Base-by-base conservation (phyloP, 179 eudicot genomes). In the Spinacia oleracea region DNA sequence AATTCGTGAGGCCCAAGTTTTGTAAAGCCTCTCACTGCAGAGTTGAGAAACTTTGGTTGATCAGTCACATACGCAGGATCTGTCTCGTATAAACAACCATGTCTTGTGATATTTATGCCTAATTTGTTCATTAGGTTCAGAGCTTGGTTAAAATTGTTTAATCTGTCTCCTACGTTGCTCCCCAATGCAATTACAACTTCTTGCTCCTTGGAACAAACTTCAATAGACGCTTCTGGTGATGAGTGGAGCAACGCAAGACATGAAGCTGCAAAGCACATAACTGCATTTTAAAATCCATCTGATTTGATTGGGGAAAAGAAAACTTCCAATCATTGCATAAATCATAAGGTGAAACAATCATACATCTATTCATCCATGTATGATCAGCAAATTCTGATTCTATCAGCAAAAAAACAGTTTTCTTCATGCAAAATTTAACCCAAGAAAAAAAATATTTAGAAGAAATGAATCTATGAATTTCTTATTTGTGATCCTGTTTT, bases 181-280 rank as follows among this genome's bases (percentile, higher is more conserved):
- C 98, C 97, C 21, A 93, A 76, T 46, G 97, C 98, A 72, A 95
- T 88, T 32, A 88, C 84, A 11, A 95, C 97, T 84, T 93, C 98
- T 48, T 89, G 92, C 82, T 93, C 97, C 56, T 83, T 86, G 9
- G 90, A 82, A 79, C 81, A 82, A 77, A 88, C 92, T 80, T 94
- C 94, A 51, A 90, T 73, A 8, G 85, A 62, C 31, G 79, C 51
- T 72, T 88, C 88, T 23, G 88, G 79, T 25, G 82, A 84, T 15
- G 85, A 90, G 76, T 88, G 93, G 68, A 87, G 77, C 55, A 86
- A 84, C 34, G 87, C 81, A 77, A 73, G 31, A 55, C 78, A 72
- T 50, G 85, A 85, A 79, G 86, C 93, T 84, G 83, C 78, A 62
- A 74, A 70, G 75, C 70, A 80, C 74, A 73, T 45, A 75, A 48